Base-by-base conservation (phyloP, 768 basidiomycete species). In the Hericium rajendrae region DNA sequence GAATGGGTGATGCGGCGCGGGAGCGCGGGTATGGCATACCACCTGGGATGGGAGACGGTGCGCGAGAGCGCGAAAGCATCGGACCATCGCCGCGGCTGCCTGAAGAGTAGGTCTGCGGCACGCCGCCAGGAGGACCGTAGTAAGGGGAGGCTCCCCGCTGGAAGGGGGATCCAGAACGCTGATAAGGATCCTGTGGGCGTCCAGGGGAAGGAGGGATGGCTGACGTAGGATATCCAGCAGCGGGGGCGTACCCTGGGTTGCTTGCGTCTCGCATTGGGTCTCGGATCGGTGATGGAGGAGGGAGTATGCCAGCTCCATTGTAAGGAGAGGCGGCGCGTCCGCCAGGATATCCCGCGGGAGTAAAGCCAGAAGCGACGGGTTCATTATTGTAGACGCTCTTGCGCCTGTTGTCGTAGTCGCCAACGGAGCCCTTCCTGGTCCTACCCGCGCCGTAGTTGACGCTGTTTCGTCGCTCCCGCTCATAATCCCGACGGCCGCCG, bases 41-140 rank as follows among this genome's bases (percentile, higher is more conserved):
- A 59, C 77, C 76, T 20, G 78, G 80, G 68, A 78, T 79, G 10
- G 84, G 82, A 20, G 80, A 80, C 26, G 79, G 68, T 2, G 79
- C 77, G 54, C 83, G 74, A 26, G 69, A 70, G 58, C 71, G 57
- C 38, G 40, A 53, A 39, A 41, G 49, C 54, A 80, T 70, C 26
- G 79, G 74, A 51, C 77, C 77, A 2, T 84, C 49, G 12, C 26
- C 84, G 41, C 65, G 56, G 59, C 69, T 53, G 15, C 66, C 57
- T 54, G 54, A 50, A n/a, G 53, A 40, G 26, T 51, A 38, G 4
- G 48, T 51, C 4, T 5, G 51, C 20, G 54, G 48, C 15, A 54
- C 24, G 18, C 37, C 38, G 6, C 38, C 39, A 41, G 40, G 56
- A 6, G 49, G 49, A 79, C 83, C 62, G 83, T 61, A 43, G 78